These are phyloP conservation scores for Trametes gibbosa DNA, from an alignment of 768 basidiomycete species.

Conservation along the genomic window DNA sequence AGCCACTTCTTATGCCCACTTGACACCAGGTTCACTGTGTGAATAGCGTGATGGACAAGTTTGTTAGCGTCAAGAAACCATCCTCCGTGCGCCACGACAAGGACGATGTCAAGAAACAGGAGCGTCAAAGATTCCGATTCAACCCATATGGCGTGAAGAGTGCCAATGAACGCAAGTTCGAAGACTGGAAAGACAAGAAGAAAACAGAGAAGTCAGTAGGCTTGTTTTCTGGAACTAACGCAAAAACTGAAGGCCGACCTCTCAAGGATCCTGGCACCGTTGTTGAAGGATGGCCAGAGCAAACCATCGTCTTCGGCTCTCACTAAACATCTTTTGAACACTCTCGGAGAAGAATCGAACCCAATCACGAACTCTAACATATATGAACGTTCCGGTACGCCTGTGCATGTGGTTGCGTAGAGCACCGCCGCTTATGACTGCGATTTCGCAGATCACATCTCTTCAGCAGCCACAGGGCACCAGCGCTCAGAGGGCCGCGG, in stretches of 20 bases:
- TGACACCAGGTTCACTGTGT: neutral
- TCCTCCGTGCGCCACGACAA: constrained; percentile 17
- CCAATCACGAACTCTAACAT: constrained; percentile 78
- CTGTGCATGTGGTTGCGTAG: neutral
- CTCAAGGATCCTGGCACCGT: constrained; percentile 31
- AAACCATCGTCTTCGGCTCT: constrained; percentile 42
- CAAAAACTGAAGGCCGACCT: neutral
- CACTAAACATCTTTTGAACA: constrained; percentile 59
- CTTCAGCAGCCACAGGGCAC: constrained; percentile 53
- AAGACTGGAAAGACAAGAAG: constrained; percentile 29
- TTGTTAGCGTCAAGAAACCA: constrained; percentile 29
- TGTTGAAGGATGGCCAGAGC: constrained; percentile 28
- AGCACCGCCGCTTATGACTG: neutral
- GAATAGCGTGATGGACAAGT: constrained; percentile 32
- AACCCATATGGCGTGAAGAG: constrained; percentile 29
- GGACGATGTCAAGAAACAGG: constrained; percentile 17
- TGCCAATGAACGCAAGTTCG: constrained; percentile 25
- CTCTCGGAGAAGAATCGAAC: constrained; percentile 61
- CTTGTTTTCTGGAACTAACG: too few species aligned
- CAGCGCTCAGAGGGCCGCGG: constrained; percentile 30
- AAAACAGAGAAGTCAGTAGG: constrained; percentile 20
- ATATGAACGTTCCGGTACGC: constrained; percentile 56
- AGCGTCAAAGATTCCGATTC: constrained; percentile 26
- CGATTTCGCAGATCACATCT: constrained; percentile 46
- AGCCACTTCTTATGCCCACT: neutral